Evolutionary conservation across 148 eudicot genomes (phyloP).

Genomic region (Simmondsia chinensis): DNA sequence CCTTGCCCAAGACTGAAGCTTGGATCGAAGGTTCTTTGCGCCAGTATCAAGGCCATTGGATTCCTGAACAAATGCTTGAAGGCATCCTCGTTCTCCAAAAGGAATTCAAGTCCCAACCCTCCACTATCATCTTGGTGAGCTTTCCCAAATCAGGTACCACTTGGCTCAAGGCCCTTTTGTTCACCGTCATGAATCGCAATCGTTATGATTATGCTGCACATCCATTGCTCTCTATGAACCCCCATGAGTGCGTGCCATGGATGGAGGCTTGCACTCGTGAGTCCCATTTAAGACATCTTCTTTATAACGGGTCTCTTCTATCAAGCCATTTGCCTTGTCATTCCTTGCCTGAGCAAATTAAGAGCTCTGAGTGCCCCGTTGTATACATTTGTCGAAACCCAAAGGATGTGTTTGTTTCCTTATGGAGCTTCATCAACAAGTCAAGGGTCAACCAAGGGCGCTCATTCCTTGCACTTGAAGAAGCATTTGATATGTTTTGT

Average conservation of each 20-base stretch:
- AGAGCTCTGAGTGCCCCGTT: too few relatives aligned
- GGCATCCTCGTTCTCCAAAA: neutral
- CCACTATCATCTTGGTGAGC: neutral
- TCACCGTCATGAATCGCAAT: neutral
- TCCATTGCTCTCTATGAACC: neutral
- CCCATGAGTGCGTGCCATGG: neutral
- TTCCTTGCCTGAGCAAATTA: too few relatives aligned
- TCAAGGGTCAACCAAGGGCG: neutral
- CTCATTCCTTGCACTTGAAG: neutral
- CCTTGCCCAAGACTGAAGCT: too few relatives aligned
- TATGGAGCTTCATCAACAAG: neutral
- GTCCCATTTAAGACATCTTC: too few relatives aligned
- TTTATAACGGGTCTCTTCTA: too few relatives aligned
- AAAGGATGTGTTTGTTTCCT: neutral
- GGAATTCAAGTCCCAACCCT: neutral
- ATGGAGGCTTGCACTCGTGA: too few relatives aligned
- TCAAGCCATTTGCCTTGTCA: too few relatives aligned
- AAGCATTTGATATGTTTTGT: neutral
- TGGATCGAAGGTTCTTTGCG: too few relatives aligned
- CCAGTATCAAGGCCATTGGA: conserved; percentile 2
- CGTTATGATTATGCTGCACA: neutral
- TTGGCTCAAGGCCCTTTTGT: conserved; percentile 2
- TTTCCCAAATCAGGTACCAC: conserved; percentile 1
- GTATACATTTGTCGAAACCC: too few relatives aligned
- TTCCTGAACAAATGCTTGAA: neutral